Percentiles rank a stretch among this genome's conserved stretches.
Evolutionary conservation across 257 asterid genomes (phyloP).

Genomic region (Handroanthus guayacan): DNA sequence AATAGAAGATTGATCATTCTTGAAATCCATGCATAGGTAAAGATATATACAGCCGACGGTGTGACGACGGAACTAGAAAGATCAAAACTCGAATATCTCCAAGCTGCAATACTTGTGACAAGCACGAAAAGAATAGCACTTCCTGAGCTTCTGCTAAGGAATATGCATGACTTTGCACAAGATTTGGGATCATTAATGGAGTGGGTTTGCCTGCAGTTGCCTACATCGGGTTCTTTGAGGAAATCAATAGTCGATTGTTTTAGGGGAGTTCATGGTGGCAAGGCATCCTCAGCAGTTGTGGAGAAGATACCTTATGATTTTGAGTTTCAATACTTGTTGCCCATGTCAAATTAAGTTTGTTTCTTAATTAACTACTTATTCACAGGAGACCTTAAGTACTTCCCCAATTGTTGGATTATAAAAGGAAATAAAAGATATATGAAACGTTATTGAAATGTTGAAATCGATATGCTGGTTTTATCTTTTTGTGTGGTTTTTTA

Average conservation of each 20-base stretch:
- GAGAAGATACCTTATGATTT: conserved; percentile 84
- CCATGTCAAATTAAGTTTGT: conserved; percentile 24
- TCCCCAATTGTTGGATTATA: too few relatives aligned
- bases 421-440: too few relatives aligned
- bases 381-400: too few relatives aligned
- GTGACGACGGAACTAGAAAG: conserved; percentile 71
- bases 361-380: neutral
- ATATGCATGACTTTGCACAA: conserved; percentile 64
- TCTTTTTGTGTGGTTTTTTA: too few relatives aligned
- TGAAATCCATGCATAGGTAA: conserved; percentile 52
- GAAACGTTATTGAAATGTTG: too few relatives aligned
- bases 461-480: too few relatives aligned
- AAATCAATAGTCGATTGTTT: conserved; percentile 79
- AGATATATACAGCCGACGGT: conserved; percentile 81
- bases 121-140: conserved; percentile 59
- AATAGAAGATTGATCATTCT: neutral
- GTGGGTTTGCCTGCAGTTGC: conserved; percentile 85
- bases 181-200: conserved; percentile 67
- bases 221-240: conserved; percentile 74
- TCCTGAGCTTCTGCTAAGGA: conserved; percentile 78
- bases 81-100: conserved; percentile 76
- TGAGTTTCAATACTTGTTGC: conserved; percentile 80
- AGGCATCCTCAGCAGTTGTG: conserved; percentile 54
- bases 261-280: conserved; percentile 50
- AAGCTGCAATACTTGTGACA: conserved; percentile 80